Conservation (phyloP, 2,329 filamentous ascomycete genomes). For the Rhinocladiella similis region DNA sequence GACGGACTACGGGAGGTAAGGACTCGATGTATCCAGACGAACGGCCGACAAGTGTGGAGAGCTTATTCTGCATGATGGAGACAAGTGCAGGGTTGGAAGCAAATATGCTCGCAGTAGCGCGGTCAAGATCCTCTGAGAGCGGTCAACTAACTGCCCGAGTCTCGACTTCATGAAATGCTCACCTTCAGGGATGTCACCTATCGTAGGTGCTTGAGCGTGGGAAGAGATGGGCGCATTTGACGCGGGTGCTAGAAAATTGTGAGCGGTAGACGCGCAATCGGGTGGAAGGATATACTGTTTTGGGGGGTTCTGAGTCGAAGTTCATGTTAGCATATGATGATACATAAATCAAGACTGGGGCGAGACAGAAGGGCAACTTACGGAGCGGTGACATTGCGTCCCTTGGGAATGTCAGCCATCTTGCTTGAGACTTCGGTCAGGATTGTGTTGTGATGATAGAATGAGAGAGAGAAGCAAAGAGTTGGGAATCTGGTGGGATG, state of each 20-base stretch:
- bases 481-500: too few relatives aligned
- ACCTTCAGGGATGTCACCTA: slow-evolving; percentile 98
- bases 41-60: slow-evolving; percentile 86
- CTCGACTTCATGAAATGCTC: slow-evolving; percentile 10
- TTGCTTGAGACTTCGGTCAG: neutral
- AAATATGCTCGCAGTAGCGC: slow-evolving; percentile 86
- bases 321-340: slow-evolving; percentile 24
- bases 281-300: slow-evolving; percentile 63
- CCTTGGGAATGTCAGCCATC: slow-evolving; percentile 19
- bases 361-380: too few relatives aligned
- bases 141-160: slow-evolving; percentile 22
- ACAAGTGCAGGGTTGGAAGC: slow-evolving; percentile 93
- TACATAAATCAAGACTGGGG: too few relatives aligned
- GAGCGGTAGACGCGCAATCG: slow-evolving; percentile 2
- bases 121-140: slow-evolving; percentile 80
- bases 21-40: slow-evolving; percentile 99
- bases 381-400: slow-evolving; percentile 8
- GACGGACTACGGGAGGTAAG: slow-evolving; percentile 82
- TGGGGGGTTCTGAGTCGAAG: slow-evolving; percentile 76
- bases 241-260: slow-evolving; percentile 56
- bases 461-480: too few relatives aligned
- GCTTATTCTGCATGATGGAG: slow-evolving; percentile 96
- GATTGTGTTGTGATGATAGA: too few relatives aligned
- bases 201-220: slow-evolving; percentile 90
- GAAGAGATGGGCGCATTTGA: slow-evolving; percentile 96